phyloP scores from a whole-genome alignment of 1,284 basidiomycete genomes.

The Ganoderma sp. region DNA sequence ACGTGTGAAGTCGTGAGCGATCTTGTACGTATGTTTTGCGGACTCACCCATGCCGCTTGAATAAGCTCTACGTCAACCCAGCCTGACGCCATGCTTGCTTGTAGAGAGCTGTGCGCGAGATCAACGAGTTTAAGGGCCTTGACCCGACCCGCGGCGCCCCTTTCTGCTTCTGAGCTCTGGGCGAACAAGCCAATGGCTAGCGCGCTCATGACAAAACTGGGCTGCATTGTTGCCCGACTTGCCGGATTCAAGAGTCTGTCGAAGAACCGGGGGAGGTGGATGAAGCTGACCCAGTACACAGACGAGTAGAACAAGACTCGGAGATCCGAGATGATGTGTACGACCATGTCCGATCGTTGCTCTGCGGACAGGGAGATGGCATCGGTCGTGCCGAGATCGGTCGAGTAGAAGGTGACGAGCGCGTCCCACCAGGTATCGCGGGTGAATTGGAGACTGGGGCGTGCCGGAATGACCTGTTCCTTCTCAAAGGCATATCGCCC shows the following conservation, averaged over 20 bases:
- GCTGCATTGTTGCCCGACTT: slow-evolving; percentile 63
- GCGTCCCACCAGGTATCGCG: slow-evolving; percentile 33
- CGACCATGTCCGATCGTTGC: slow-evolving; percentile 50
- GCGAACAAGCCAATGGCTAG: slow-evolving; percentile 71
- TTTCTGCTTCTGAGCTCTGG: slow-evolving; percentile 68
- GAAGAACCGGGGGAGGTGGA: slow-evolving; percentile 72
- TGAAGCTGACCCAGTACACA: slow-evolving; percentile 74
- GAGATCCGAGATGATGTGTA: slow-evolving; percentile 48
- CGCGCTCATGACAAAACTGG: slow-evolving; percentile 64
- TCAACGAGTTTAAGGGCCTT: slow-evolving; percentile 65
- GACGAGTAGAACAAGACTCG: slow-evolving; percentile 65
- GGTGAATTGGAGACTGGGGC: slow-evolving; percentile 27
- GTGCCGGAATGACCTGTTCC: slow-evolving; percentile 17
- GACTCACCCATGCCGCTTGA: slow-evolving; percentile 74
- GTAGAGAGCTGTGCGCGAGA: slow-evolving; percentile 68
- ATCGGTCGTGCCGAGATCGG: slow-evolving; percentile 21
- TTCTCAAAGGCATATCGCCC: background rate
- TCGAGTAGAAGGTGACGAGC: slow-evolving; percentile 26
- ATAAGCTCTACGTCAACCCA: slow-evolving; percentile 76
- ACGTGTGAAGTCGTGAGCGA: background rate
- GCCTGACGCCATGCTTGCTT: slow-evolving; percentile 71
- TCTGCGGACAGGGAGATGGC: slow-evolving; percentile 44
- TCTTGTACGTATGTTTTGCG: background rate
- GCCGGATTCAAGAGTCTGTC: slow-evolving; percentile 57
- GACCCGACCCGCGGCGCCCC: slow-evolving; percentile 49